phyloP scores from a whole-genome alignment of 169 alveolate species.

The Perkinsus olseni region DNA sequence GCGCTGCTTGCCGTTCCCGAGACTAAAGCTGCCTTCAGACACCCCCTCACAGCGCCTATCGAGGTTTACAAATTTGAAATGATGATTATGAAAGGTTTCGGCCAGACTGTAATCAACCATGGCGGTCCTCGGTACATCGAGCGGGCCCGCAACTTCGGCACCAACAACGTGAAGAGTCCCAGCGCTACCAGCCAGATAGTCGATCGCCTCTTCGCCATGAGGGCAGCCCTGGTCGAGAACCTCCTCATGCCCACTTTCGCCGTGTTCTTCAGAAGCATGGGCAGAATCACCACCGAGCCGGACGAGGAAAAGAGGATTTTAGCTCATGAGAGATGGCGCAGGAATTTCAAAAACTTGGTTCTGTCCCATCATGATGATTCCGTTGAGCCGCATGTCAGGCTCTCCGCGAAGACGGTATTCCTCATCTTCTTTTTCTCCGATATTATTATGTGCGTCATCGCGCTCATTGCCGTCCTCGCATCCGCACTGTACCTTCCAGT shows the following conservation, averaged over 20 bases:
- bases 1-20: neutral
- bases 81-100: neutral
- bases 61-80: neutral
- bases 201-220: neutral
- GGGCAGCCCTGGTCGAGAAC: neutral
- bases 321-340: neutral
- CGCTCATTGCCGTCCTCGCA: neutral
- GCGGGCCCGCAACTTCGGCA: neutral
- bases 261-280: neutral
- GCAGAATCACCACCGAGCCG: neutral
- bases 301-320: neutral
- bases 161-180: neutral
- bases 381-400: neutral
- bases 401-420: neutral
- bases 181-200: neutral
- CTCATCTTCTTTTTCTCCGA: neutral
- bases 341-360: neutral
- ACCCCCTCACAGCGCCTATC: neutral
- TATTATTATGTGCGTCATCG: neutral
- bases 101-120: neutral
- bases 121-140: neutral
- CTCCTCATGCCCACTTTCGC: neutral
- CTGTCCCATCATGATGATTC: neutral
- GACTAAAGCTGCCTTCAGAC: neutral
- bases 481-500: no score